Evolutionary conservation across 2,329 filamentous ascomycete species (phyloP).

Genomic region (Ophiostoma ulmi): DNA sequence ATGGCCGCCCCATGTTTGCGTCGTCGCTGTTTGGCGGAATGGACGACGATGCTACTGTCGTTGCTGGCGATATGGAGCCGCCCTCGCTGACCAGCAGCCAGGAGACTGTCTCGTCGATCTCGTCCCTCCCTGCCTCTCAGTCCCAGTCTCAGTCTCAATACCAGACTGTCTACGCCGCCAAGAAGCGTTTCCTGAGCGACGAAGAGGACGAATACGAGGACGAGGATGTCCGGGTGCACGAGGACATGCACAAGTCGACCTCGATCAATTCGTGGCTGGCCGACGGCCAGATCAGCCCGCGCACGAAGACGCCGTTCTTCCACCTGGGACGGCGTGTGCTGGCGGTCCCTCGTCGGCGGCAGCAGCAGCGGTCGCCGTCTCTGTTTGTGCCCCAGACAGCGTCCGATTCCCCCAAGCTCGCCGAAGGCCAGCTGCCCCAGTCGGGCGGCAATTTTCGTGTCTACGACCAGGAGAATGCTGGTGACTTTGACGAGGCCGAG

Average conservation of each 20-base stretch:
- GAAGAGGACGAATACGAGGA: slow-evolving; percentile 34
- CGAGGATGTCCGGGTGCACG: slow-evolving; percentile 12
- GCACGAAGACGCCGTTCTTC: background rate
- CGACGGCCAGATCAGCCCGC: slow-evolving; percentile 33
- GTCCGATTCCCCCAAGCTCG: slow-evolving; percentile 14
- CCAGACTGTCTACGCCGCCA: slow-evolving; percentile 18
- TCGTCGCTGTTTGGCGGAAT: slow-evolving; percentile 19
- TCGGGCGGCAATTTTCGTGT: slow-evolving; percentile 15
- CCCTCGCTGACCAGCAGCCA: slow-evolving; percentile 50
- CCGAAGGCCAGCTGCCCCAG: slow-evolving; percentile 15
- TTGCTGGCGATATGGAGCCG: slow-evolving; percentile 36
- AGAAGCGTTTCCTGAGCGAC: slow-evolving; percentile 46
- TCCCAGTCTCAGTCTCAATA: background rate
- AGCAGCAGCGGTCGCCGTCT: slow-evolving; percentile 24
- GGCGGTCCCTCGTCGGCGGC: slow-evolving; percentile 42
- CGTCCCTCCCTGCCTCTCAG: slow-evolving; percentile 20
- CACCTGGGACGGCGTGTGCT: slow-evolving; percentile 37
- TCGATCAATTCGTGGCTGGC: slow-evolving; percentile 15
- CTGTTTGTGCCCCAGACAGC: background rate
- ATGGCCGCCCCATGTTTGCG: slow-evolving; percentile 25
- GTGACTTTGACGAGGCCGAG: slow-evolving; percentile 64
- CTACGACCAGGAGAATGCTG: slow-evolving; percentile 46
- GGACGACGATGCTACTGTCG: slow-evolving; percentile 28
- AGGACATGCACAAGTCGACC: slow-evolving; percentile 13
- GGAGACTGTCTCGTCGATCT: slow-evolving; percentile 43